These are phyloP conservation scores for Silene conica DNA, from an alignment of 148 eudicot species.

Conservation along the genomic window DNA sequence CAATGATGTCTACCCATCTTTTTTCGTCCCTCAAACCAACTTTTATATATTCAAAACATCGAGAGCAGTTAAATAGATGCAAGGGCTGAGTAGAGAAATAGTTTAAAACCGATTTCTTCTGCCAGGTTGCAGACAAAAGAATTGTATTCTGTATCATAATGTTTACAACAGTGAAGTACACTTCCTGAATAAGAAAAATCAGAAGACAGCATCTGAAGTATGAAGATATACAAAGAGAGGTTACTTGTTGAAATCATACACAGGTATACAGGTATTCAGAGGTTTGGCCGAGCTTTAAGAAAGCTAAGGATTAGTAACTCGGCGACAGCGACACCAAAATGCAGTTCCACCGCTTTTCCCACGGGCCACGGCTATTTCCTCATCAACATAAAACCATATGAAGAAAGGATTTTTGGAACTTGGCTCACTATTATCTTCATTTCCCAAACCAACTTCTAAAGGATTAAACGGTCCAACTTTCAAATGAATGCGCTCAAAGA, in stretches of 20 bases:
- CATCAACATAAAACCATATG: conserved; percentile 87
- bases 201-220: background rate
- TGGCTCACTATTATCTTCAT: conserved; percentile 64
- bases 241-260: background rate
- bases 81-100: too few species aligned
- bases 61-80: too few species aligned
- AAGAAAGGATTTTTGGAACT: conserved; percentile 79
- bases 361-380: conserved; percentile 93
- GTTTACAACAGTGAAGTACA: background rate
- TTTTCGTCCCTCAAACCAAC: too few species aligned
- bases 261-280: background rate
- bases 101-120: too few species aligned
- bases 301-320: conserved; percentile 28
- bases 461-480: conserved; percentile 79
- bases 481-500: conserved; percentile 65
- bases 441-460: conserved; percentile 59
- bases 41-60: too few species aligned
- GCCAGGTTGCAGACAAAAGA: too few species aligned
- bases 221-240: background rate
- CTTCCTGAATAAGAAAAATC: background rate
- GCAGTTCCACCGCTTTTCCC: conserved; percentile 96
- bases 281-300: background rate
- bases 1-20: too few species aligned
- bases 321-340: conserved; percentile 85
- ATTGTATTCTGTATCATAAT: too few species aligned